These are phyloP conservation scores for Magnolia officinalis DNA, from an alignment of 164 flowering plant species.

Conservation along the genomic window DNA sequence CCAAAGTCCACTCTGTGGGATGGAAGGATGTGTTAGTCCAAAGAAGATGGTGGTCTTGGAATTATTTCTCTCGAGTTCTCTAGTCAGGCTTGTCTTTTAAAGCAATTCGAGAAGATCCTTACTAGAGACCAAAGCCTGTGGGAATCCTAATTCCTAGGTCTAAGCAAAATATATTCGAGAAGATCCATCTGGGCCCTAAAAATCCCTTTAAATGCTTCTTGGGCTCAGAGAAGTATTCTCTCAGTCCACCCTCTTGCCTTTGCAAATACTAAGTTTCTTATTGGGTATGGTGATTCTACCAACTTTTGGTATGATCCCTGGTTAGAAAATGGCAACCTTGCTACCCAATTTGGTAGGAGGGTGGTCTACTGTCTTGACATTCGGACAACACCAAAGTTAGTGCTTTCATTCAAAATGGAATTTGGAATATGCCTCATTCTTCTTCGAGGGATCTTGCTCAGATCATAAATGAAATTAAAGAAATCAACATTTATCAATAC, in stretches of 20 bases:
- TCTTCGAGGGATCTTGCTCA: not conserved
- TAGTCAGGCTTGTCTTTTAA: not conserved
- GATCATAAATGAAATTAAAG: no score
- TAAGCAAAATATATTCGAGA: not conserved
- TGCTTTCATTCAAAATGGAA: no score
- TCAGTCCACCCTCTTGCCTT: not conserved
- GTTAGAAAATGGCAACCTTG: not conserved
- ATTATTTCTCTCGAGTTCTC: not conserved
- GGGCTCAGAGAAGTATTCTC: not conserved
- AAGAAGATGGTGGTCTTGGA: no score
- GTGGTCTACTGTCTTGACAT: not conserved
- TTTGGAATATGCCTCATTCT: no score
- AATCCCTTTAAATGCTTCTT: not conserved
- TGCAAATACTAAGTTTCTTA: not conserved
- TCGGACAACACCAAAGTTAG: not conserved
- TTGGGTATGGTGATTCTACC: not conserved
- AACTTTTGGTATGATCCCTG: not conserved
- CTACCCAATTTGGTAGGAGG: not conserved
- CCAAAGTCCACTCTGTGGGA: not conserved
- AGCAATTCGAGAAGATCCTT: no score
- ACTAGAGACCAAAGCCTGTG: no score
- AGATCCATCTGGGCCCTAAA: not conserved
- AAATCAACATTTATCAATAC: no score
- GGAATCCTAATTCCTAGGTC: not conserved
- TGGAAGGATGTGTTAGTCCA: not conserved